Evolutionary conservation across 176 grass and related monocot species (phyloP).

Genomic region (Ensete glaucum): DNA sequence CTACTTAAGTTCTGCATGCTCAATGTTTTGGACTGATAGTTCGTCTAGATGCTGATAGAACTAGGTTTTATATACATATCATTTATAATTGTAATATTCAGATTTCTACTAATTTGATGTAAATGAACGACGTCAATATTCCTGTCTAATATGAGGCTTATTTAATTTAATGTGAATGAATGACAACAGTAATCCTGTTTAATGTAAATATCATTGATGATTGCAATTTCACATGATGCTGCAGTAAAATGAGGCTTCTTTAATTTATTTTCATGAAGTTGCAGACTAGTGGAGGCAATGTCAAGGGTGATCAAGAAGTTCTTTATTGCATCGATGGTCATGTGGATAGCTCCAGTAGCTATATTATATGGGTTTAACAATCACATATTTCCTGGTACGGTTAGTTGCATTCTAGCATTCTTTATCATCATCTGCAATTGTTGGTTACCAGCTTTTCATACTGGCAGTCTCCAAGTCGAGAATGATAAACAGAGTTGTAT

Average conservation of each 20-base stretch:
- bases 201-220: neutral
- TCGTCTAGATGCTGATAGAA: too few relatives aligned
- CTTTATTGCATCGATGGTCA: slow-evolving; percentile 56
- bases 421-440: neutral
- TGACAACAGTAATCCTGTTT: too few relatives aligned
- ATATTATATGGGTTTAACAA: slow-evolving; percentile 78
- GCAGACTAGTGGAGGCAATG: slow-evolving; percentile 35
- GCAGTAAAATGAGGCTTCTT: neutral
- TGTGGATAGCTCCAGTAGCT: slow-evolving; percentile 74
- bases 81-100: neutral
- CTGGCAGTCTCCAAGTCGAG: neutral
- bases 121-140: neutral
- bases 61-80: too few relatives aligned
- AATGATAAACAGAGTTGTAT: neutral
- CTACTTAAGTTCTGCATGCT: too few relatives aligned
- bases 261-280: neutral
- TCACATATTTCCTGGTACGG: slow-evolving; percentile 67
- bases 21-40: too few relatives aligned
- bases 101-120: neutral
- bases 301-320: slow-evolving; percentile 66
- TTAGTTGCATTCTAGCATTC: neutral
- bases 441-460: neutral
- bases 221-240: neutral
- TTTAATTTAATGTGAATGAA: too few relatives aligned
- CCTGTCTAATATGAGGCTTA: too few relatives aligned